Percentiles rank a stretch among this genome's conserved stretches.
These are phyloP conservation scores for Leccinum pachyderme DNA, from an alignment of 1,284 basidiomycete species.

Conservation along the genomic window DNA sequence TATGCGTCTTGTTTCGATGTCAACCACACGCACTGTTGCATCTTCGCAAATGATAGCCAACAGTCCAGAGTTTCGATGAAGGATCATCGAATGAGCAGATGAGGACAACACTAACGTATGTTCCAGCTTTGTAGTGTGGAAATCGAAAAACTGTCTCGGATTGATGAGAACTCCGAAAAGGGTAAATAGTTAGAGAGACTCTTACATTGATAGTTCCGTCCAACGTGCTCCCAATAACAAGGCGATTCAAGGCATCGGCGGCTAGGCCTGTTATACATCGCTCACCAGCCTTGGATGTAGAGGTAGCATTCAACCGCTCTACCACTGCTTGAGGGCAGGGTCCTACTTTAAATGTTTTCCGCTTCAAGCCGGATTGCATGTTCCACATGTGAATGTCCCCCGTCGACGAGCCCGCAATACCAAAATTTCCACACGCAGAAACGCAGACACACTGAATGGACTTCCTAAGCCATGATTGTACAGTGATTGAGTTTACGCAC, in stretches of 20 bases:
- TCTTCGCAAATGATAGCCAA: constrained; percentile 87
- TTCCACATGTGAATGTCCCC: constrained; percentile 90
- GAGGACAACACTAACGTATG: constrained; percentile 69
- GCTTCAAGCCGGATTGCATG: constrained; percentile 90
- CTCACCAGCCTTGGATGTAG: constrained; percentile 47
- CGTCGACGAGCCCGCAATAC: constrained; percentile 77
- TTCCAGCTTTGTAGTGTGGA: constrained; percentile 77
- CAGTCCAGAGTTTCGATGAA: constrained; percentile 88
- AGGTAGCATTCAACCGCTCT: constrained; percentile 40
- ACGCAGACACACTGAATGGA: constrained; percentile 75
- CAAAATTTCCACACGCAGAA: constrained; percentile 96
- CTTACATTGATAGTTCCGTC: constrained; percentile 85
- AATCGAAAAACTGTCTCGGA: constrained; percentile 85
- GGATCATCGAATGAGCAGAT: constrained; percentile 65
- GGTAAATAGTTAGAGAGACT: constrained; percentile 30
- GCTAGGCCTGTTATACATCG: constrained; percentile 80
- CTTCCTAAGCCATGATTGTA: constrained; percentile 1
- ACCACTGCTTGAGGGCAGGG: constrained; percentile 54
- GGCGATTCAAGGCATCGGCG: constrained; percentile 83
- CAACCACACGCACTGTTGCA: constrained; percentile 78
- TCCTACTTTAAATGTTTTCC: constrained; percentile 75
- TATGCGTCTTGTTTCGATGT: constrained; percentile 85
- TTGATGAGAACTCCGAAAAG: constrained; percentile 6
- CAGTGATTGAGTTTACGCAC: constrained; percentile 36
- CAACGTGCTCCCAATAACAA: constrained; percentile 80